Conservation (phyloP, 2,329 filamentous ascomycete species). For the Capronia epimyces region DNA sequence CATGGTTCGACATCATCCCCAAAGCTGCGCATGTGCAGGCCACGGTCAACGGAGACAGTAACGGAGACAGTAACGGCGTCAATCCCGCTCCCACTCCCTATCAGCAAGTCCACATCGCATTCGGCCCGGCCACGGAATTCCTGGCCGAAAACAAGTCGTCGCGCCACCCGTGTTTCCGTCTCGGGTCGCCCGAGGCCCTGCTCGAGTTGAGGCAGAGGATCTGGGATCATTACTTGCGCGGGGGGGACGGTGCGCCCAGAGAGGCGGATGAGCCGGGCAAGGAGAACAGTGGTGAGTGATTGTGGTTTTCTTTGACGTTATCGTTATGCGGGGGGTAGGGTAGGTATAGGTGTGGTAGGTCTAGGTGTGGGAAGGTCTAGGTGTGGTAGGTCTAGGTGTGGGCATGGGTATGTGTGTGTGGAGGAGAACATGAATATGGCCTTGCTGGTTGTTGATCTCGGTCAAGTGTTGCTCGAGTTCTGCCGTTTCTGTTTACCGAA, state of each 20-base stretch:
- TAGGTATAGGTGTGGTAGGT: no score
- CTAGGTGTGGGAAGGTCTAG: no score
- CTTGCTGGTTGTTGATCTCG: no score
- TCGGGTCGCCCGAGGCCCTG: constrained; percentile 47
- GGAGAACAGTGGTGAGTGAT: constrained; percentile 37
- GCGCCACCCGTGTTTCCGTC: constrained; percentile 57
- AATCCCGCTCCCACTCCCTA: not conserved
- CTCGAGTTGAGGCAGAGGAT: constrained; percentile 45
- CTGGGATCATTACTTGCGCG: constrained; percentile 48
- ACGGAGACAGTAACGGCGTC: not conserved
- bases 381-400: no score
- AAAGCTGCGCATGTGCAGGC: not conserved
- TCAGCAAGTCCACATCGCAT: constrained; percentile 51
- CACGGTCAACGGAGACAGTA: not conserved
- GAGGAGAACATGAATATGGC: no score
- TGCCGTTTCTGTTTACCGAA: no score
- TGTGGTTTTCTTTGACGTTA: no score
- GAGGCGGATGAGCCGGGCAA: constrained; percentile 53
- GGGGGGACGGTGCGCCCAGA: constrained; percentile 48
- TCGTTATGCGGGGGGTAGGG: no score
- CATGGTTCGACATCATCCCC: constrained; percentile 44
- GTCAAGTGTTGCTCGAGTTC: no score
- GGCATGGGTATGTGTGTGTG: no score
- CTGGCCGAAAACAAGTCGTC: constrained; percentile 39
- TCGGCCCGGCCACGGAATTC: constrained; percentile 50